Base-by-base conservation (phyloP, 345 rosid species). In the Eucalyptus sp. region DNA sequence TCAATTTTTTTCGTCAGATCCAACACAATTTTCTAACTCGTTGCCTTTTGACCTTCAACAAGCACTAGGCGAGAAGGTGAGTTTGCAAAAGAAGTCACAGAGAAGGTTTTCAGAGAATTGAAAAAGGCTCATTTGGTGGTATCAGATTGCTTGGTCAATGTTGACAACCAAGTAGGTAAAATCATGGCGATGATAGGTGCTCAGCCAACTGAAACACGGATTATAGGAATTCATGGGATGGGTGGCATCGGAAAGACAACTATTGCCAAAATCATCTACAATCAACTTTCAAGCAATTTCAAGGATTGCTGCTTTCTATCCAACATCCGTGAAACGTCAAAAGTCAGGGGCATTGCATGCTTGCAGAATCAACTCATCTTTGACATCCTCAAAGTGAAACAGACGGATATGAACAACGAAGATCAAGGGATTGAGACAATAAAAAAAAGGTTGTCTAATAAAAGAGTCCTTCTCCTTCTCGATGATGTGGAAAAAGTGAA, bases 291-390 rank as follows among this genome's bases (percentile, higher is more conserved):
- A 7, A 0, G 3, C 1, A 0, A 66, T 2, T 66, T 66, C 2
- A 10, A 66, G 6, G 1, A 4, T 15, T 31, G 20, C 2, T 66
- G 41, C 22, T 66, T 66, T 31, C 79, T 66, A 7, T 1, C 0
- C 0, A 0, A 64, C 1, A 8, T 66, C 1, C 41, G 11, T 0
- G 76, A 64, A 66, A 15, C 0, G 2, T 66, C 41, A n/a, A 2
- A 31, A 31, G 0, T 0, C 1, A 15, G 1, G 0, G 79, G 41
- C 41, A 66, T 66, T 15, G 3, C 2, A 7, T 31, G 22, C 20
- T 66, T 66, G 22, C 79, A n/a, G 5, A 15, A n/a, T 15, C 3
- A 66, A 2, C 79, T 66, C 41, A 31, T 66, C 5, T 15, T 11
- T 7, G 10, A 0, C 79, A 31, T 66, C 10, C 79, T 66, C 11